A percentile compares a stretch with the other conserved stretches of the same genome.
Evolutionary conservation across 1,284 basidiomycete species (phyloP).

Genomic region (Ceraceosorus guamensis): DNA sequence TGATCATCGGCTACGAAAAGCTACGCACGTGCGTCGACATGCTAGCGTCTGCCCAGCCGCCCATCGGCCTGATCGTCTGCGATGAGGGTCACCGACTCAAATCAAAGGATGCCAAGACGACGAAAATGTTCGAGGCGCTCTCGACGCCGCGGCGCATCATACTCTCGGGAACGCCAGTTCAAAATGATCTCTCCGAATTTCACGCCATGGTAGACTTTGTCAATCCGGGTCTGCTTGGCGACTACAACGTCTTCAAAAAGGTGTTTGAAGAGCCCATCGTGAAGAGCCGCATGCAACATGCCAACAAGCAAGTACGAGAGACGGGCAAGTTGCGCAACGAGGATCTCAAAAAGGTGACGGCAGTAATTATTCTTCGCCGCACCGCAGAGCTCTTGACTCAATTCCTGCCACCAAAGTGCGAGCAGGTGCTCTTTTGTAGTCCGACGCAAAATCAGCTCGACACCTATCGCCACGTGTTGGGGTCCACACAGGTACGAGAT

Average conservation of each 20-base stretch:
- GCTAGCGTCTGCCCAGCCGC: constrained; percentile 53
- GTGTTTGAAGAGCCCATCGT: constrained; percentile 85
- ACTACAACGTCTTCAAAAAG: constrained; percentile 37
- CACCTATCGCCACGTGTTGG: constrained; percentile 65
- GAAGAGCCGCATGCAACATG: constrained; percentile 72
- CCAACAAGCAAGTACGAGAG: constrained; percentile 64
- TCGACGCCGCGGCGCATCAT: constrained; percentile 67
- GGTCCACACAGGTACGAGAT: constrained; percentile 24
- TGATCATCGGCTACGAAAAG: constrained; percentile 93
- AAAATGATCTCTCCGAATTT: constrained; percentile 92
- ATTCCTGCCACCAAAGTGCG: constrained; percentile 84
- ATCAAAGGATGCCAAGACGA: constrained; percentile 84
- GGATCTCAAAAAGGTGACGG: constrained; percentile 63
- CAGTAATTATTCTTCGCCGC: constrained; percentile 81
- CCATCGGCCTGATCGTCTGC: constrained; percentile 86
- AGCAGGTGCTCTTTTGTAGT: constrained; percentile 43
- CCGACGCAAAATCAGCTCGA: constrained; percentile 60
- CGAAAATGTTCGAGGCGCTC: constrained; percentile 75
- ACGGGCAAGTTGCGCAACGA: constrained; percentile 58
- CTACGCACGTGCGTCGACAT: constrained; percentile 40
- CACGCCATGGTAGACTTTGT: constrained; percentile 95
- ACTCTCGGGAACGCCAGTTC: constrained; percentile 87
- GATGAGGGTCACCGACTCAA: constrained; percentile 97
- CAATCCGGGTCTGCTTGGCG: constrained; percentile 73
- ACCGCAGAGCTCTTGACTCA: constrained; percentile 64